These are phyloP conservation scores for Magnolia officinalis DNA, from an alignment of 164 flowering plant genomes.

Conservation along the genomic window DNA sequence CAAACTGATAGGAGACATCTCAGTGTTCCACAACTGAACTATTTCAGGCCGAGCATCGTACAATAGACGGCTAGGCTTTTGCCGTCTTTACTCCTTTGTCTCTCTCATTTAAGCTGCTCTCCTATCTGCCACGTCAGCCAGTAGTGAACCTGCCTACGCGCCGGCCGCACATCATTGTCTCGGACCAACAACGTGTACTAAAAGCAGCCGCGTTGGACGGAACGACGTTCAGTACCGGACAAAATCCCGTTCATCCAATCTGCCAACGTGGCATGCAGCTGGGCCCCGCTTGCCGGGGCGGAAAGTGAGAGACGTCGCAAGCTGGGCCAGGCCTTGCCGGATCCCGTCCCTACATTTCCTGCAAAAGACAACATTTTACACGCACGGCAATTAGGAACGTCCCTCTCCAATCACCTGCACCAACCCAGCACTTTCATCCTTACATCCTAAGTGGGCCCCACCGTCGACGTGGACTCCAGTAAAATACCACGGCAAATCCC, in stretches of 20 bases:
- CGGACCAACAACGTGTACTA: constrained; percentile 30
- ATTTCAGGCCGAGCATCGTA: no score
- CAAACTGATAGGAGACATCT: no score
- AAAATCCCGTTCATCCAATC: constrained; percentile 13
- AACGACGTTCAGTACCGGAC: not conserved
- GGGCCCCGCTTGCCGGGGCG: constrained; percentile 32
- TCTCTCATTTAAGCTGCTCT: no score
- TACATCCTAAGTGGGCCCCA: not conserved
- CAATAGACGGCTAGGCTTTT: no score
- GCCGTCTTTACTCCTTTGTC: no score
- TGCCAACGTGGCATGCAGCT: constrained; percentile 29
- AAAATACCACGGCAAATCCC: not conserved
- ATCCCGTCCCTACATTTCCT: not conserved
- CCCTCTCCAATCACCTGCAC: not conserved
- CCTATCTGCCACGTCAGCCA: no score
- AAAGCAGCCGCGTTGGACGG: constrained; percentile 26
- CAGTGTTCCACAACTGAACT: no score
- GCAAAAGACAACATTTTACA: not conserved
- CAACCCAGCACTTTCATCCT: not conserved
- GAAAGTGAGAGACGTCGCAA: constrained; percentile 18
- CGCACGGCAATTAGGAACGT: no score
- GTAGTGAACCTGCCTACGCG: constrained; percentile 2
- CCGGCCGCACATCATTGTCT: constrained; percentile 48
- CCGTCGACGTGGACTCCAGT: not conserved
- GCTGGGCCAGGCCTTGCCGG: constrained; percentile 26